These are phyloP conservation scores for Pisolithus tinctorius DNA, from an alignment of 768 basidiomycete genomes.

Conservation along the genomic window DNA sequence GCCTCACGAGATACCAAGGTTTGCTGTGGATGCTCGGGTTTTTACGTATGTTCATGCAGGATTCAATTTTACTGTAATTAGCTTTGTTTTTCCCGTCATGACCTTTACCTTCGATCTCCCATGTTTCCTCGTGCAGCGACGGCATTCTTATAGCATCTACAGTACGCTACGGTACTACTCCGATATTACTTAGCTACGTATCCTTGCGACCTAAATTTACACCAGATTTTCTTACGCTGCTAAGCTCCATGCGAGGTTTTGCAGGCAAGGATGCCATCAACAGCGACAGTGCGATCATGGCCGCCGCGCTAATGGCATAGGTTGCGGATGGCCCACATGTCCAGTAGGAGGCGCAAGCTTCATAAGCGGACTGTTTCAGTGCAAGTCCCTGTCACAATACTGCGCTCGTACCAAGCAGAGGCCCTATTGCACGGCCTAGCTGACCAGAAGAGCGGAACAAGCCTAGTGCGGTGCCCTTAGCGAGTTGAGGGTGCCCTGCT, in stretches of 20 bases:
- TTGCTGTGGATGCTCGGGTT: background rate
- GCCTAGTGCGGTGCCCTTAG: slow-evolving; percentile 81
- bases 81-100: background rate
- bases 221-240: background rate
- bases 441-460: slow-evolving; percentile 90
- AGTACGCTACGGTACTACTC: background rate
- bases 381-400: background rate
- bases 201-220: too few relatives aligned
- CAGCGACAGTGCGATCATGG: slow-evolving; percentile 55
- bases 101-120: background rate
- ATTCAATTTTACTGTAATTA: background rate
- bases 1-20: slow-evolving; percentile 5
- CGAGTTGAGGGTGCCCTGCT: slow-evolving; percentile 55
- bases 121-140: background rate
- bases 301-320: slow-evolving; percentile 56
- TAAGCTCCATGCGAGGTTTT: background rate
- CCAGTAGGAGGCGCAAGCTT: slow-evolving; percentile 87
- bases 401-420: slow-evolving; percentile 64
- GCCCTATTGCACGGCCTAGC: slow-evolving; percentile 88
- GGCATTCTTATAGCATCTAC: background rate
- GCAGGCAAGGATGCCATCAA: slow-evolving; percentile 47
- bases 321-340: slow-evolving; percentile 77
- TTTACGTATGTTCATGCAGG: background rate
- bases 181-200: too few relatives aligned
- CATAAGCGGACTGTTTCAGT: slow-evolving; percentile 8